Percentiles rank a stretch among this genome's conserved stretches.
Conservation (phyloP, 352 stramenopile genomes). For the Globisporangium acanthophoron region DNA sequence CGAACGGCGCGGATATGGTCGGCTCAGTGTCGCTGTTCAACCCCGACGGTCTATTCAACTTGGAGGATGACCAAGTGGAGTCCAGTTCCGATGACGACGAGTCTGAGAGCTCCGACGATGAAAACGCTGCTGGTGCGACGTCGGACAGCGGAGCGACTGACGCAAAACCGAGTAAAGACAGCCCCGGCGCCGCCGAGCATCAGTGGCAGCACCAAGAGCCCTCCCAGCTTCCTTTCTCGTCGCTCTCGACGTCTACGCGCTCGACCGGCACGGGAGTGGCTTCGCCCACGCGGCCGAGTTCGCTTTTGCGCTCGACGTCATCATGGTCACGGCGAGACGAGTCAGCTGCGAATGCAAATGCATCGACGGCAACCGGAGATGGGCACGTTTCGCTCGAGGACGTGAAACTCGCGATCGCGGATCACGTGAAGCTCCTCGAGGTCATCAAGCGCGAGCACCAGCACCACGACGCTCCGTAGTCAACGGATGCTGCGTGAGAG, state of each 20-base stretch:
- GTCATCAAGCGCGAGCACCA: constrained; percentile 37
- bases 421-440: constrained; percentile 46
- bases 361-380: not conserved
- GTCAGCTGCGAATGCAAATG: not conserved
- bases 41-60: constrained; percentile 29
- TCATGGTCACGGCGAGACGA: not conserved
- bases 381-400: constrained; percentile 20
- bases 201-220: not conserved
- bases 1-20: not conserved
- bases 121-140: constrained; percentile 12
- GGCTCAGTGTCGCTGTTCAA: constrained; percentile 20
- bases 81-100: constrained; percentile 10
- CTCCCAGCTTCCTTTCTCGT: not conserved
- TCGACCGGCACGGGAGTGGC: not conserved
- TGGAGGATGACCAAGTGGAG: constrained; percentile 17
- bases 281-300: not conserved
- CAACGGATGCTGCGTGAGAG: not conserved
- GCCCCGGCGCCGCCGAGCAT: not conserved
- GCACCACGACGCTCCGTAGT: constrained; percentile 10
- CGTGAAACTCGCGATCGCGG: constrained; percentile 47
- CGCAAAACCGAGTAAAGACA: not conserved
- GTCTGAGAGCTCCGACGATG: constrained; percentile 5
- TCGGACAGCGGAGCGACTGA: too few relatives aligned
- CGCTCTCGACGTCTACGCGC: constrained; percentile 4
- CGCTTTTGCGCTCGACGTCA: not conserved